Conservation (phyloP, 345 rosid species). For the Hypericum perforatum region DNA sequence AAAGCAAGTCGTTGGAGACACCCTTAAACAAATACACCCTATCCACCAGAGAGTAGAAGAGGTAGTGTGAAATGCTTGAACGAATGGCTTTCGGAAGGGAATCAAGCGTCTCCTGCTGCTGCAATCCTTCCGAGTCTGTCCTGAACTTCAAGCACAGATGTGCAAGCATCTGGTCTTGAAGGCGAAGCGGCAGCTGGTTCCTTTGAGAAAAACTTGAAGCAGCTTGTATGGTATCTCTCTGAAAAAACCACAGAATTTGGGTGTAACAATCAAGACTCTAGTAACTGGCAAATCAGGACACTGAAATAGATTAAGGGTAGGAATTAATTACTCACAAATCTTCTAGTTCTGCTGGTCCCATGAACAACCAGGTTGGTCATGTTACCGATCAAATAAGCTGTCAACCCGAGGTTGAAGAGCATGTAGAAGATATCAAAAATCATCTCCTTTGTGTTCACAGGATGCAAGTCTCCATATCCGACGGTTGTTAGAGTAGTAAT, state of each 20-base stretch:
- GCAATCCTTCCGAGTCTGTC: conserved; percentile 28
- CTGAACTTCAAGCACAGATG: conserved; percentile 25
- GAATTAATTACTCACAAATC: conserved; percentile 46
- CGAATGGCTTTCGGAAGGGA: conserved; percentile 29
- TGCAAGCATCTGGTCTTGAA: conserved; percentile 28
- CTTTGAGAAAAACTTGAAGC: conserved; percentile 28
- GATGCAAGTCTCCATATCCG: conserved; percentile 94
- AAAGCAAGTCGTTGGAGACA: conserved; percentile 22
- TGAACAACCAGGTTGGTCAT: conserved; percentile 98
- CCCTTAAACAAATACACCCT: conserved; percentile 21
- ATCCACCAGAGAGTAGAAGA: conserved; percentile 22
- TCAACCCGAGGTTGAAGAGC: conserved; percentile 87
- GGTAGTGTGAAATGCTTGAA: conserved; percentile 25
- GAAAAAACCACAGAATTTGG: neutral
- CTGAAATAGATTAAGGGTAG: neutral
- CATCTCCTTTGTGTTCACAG: conserved; percentile 80
- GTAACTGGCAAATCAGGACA: neutral
- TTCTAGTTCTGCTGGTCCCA: conserved; percentile 86
- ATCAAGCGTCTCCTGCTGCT: conserved; percentile 26
- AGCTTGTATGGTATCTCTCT: conserved; percentile 28
- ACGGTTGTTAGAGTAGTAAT: conserved; percentile 90
- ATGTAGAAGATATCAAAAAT: conserved; percentile 80
- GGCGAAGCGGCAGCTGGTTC: conserved; percentile 19
- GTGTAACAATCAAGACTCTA: neutral
- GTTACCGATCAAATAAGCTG: conserved; percentile 88